Percentiles rank a stretch among this genome's conserved stretches.
Evolutionary conservation across 2,329 filamentous ascomycete species (phyloP).

Genomic region (Penicillium sp.): DNA sequence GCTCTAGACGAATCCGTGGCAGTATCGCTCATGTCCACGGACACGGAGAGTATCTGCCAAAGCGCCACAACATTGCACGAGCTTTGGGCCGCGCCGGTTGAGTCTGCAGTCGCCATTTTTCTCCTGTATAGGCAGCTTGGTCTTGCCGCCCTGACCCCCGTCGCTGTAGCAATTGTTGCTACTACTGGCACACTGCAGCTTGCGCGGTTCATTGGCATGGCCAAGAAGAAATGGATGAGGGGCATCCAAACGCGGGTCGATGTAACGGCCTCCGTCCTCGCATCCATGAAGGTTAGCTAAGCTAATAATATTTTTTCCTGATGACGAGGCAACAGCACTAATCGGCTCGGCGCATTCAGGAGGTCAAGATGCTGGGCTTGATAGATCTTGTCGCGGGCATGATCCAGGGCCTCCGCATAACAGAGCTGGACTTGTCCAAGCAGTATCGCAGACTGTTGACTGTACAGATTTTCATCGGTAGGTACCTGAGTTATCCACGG

Average conservation of each 20-base stretch:
- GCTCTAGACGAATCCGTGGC: background rate
- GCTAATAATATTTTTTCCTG: background rate
- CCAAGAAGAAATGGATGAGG: slow-evolving; percentile 32
- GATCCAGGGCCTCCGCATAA: slow-evolving; percentile 41
- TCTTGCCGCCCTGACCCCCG: background rate
- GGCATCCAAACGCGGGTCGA: slow-evolving; percentile 34
- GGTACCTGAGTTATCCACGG: background rate
- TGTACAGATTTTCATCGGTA: slow-evolving; percentile 31
- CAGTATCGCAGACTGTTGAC: slow-evolving; percentile 29
- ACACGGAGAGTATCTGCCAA: slow-evolving; percentile 1
- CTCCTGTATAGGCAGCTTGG: slow-evolving; percentile 9
- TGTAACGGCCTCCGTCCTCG: slow-evolving; percentile 36
- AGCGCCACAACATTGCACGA: background rate
- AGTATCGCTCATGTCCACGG: slow-evolving; percentile 10
- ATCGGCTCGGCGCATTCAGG: slow-evolving; percentile 3
- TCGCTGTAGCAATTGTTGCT: background rate
- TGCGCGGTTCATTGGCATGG: background rate
- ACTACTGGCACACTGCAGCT: slow-evolving; percentile 1
- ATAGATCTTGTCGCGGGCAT: slow-evolving; percentile 32
- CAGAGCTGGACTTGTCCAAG: slow-evolving; percentile 30
- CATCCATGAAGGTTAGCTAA: slow-evolving; percentile 39
- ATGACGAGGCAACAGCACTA: background rate
- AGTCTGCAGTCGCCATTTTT: slow-evolving; percentile 4
- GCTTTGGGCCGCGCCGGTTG: slow-evolving; percentile 1
- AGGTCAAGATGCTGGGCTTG: slow-evolving; percentile 47